phyloP scores from a whole-genome alignment of 2,329 filamentous ascomycete species.

The Volutella citrinella region DNA sequence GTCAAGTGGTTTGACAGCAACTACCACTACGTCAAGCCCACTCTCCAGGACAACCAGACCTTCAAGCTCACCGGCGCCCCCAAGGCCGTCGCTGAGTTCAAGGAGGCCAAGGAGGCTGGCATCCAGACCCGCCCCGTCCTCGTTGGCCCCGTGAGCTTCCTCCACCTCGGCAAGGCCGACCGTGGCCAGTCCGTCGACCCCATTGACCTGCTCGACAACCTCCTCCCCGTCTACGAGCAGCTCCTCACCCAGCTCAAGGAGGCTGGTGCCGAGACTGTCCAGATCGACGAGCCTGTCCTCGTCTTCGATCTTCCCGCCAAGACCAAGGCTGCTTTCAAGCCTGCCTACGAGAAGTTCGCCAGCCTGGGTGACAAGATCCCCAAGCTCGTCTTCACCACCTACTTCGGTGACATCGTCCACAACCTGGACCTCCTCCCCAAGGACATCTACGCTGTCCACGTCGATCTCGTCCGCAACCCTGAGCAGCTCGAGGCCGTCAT shows the following conservation, averaged over 20 bases:
- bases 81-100: slow-evolving; percentile 93
- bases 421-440: slow-evolving; percentile 88
- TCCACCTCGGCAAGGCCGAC: slow-evolving; percentile 96
- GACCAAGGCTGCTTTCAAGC: slow-evolving; percentile 97
- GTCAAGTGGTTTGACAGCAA: slow-evolving; percentile 99
- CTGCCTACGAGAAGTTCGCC: slow-evolving; percentile 86
- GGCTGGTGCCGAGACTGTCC: slow-evolving; percentile 92
- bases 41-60: slow-evolving; percentile 91
- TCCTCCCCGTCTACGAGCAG: slow-evolving; percentile 91
- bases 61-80: slow-evolving; percentile 86
- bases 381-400: slow-evolving; percentile 87
- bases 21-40: slow-evolving; percentile 99
- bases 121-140: slow-evolving; percentile 91
- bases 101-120: slow-evolving; percentile 96
- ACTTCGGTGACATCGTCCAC: slow-evolving; percentile 99
- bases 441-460: slow-evolving; percentile 79
- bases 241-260: slow-evolving; percentile 91
- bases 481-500: slow-evolving; percentile 91
- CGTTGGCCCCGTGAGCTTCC: slow-evolving; percentile 94
- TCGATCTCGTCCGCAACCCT: slow-evolving; percentile 96
- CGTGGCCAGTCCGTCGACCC: slow-evolving; percentile 89
- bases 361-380: slow-evolving; percentile 76
- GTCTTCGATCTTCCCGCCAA: slow-evolving; percentile 90
- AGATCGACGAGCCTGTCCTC: slow-evolving; percentile 97
- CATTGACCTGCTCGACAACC: slow-evolving; percentile 89